A percentile compares a stretch with the other conserved stretches of the same genome.
phyloP scores from a whole-genome alignment of 2,329 filamentous ascomycete species.

The Penicillium verrucosum region DNA sequence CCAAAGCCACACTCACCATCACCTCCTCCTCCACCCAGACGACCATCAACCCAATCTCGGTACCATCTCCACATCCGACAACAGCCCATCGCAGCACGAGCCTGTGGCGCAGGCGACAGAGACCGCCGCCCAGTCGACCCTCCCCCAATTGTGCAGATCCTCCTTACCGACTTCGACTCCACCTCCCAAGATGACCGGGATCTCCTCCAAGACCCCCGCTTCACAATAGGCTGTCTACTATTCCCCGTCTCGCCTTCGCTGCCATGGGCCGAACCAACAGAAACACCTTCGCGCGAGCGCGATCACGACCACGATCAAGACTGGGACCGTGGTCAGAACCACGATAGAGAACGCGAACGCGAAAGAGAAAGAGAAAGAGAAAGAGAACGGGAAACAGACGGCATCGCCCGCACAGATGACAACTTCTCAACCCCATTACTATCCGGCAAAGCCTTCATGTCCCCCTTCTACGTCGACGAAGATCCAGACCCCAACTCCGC shows the following conservation, averaged over 20 bases:
- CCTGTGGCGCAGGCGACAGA: constrained; percentile 47
- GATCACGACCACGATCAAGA: not conserved
- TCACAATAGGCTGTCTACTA: constrained; percentile 45
- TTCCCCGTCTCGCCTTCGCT: constrained; percentile 31
- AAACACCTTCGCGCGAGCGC: constrained; percentile 11
- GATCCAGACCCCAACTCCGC: constrained; percentile 45
- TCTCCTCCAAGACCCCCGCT: constrained; percentile 40
- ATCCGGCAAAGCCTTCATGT: constrained; percentile 42
- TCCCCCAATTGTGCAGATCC: constrained; percentile 47
- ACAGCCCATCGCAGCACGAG: constrained; percentile 46
- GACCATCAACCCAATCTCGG: constrained; percentile 26
- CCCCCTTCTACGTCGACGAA: constrained; percentile 41
- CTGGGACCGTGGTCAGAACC: constrained; percentile 10
- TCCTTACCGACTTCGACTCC: constrained; percentile 45
- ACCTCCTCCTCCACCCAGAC: constrained; percentile 24
- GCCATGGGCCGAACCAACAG: constrained; percentile 12
- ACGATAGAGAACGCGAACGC: not conserved
- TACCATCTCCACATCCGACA: constrained; percentile 46
- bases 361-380: constrained; percentile 8
- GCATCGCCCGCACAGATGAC: constrained; percentile 19
- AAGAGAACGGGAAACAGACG: constrained; percentile 15
- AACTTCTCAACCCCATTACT: constrained; percentile 30
- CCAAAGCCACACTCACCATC: constrained; percentile 21
- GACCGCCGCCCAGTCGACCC: constrained; percentile 48
- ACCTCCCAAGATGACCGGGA: constrained; percentile 36